Evolutionary conservation across 306 rosid species (phyloP).

Genomic region (Dalbergia oliveri): DNA sequence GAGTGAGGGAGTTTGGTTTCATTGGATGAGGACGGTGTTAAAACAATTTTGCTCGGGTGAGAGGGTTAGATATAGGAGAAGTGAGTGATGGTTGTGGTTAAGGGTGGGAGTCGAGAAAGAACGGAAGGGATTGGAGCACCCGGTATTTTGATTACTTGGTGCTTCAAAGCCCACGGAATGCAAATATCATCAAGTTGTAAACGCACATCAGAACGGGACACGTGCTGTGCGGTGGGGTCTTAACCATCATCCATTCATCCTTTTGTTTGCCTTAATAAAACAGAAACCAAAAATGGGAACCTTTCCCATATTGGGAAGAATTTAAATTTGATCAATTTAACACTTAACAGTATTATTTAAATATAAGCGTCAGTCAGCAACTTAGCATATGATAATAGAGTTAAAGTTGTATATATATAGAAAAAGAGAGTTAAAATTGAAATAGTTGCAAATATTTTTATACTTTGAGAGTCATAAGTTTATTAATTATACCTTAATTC

Average conservation of each 20-base stretch:
- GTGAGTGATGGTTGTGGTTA: no score
- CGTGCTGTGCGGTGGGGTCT: constrained; percentile 3
- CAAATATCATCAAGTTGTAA: neutral
- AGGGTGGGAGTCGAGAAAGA: no score
- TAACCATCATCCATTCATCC: neutral
- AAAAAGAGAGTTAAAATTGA: neutral
- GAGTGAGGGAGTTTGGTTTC: constrained; percentile 12
- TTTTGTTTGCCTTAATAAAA: neutral
- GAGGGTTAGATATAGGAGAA: neutral
- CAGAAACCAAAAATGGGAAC: neutral
- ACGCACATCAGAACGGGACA: neutral
- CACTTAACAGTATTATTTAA: no score
- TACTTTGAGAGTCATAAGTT: no score
- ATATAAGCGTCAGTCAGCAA: neutral
- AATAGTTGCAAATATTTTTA: neutral
- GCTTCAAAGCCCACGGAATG: constrained; percentile 41
- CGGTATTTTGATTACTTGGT: constrained; percentile 28
- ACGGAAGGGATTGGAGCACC: constrained; percentile 32
- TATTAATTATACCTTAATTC: no score
- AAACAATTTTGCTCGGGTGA: neutral
- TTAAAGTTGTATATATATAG: no score
- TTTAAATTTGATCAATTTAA: neutral
- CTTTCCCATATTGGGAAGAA: neutral
- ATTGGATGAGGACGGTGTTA: neutral
- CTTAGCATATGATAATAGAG: no score